Conservation (phyloP, 345 rosid species). For the Acer saccharum region DNA sequence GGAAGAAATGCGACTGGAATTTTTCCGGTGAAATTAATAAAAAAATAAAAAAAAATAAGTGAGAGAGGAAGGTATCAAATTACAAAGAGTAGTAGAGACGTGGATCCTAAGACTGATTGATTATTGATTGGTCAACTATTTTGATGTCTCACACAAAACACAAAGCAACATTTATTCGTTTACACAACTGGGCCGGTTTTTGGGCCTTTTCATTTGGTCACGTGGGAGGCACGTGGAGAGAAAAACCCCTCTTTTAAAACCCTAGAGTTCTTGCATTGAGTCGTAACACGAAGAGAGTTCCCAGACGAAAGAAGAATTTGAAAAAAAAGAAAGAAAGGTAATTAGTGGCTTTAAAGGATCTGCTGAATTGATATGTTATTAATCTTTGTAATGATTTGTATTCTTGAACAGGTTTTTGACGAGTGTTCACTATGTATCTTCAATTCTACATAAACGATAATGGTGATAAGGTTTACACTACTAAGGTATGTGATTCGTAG, state of each 20-base stretch:
- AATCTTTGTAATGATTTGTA: background rate
- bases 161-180: background rate
- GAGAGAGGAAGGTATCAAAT: constrained; percentile 6
- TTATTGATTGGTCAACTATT: constrained; percentile 29
- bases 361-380: background rate
- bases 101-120: constrained; percentile 25
- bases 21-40: background rate
- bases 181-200: background rate
- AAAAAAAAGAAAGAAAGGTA: background rate
- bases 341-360: background rate
- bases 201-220: background rate
- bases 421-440: constrained; percentile 39
- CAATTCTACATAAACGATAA: constrained; percentile 58
- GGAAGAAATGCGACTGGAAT: background rate
- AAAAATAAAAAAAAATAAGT: background rate
- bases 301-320: background rate
- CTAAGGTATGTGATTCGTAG: constrained; percentile 30
- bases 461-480: constrained; percentile 58
- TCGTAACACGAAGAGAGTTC: background rate
- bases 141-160: background rate
- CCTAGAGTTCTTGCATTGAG: background rate
- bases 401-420: background rate
- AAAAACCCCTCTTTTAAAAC: background rate
- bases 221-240: background rate
- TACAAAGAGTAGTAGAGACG: constrained; percentile 26